Evolutionary conservation across 1,139 yeast genomes (phyloP), one percentile per base, ranked within the genome.

Genomic region (Magnusiomyces tetraspermus): DNA sequence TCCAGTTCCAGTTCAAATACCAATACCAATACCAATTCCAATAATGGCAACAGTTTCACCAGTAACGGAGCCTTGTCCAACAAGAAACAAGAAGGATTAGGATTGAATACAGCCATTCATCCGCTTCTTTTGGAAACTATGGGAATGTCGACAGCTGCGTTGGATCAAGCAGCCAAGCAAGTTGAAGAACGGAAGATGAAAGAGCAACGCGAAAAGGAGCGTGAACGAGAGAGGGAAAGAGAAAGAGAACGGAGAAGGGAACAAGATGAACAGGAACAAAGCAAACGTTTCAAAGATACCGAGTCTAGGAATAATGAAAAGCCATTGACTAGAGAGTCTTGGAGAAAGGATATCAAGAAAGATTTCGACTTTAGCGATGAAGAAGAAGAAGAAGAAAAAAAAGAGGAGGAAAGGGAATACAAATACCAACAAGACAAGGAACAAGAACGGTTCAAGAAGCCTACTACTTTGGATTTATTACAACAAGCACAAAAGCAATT

Each of bases 21-120:
- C 40, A 13, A 22, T 19, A 28, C 26, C 45, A 22, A 13, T 33
- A 26, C 15, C 49, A 17, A 31, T 15, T n/a, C 46, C 38, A 26
- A 36, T 17, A 38, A 13, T 26, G 11, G 13, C 24, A 15, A 2
- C 47, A 24, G 19, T 23, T 13, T 8, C 15, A 24, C 2, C 23
- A 13, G 17, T 17, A 43, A 21, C 26, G 23, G 17, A 26, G 22
- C 31, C 17, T 17, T 30, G 19, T n/a, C 10, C 6, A 11, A 22
- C 24, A 15, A 36, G 17, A 17, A 10, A 15, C 5, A 17, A 5
- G 33, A 28, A n/a, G 70, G 68, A 51, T 67, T 71, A 24, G 82
- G 82, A 1, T 64, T 79, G n/a, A 73, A 74, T 53, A 76, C 78
- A 5, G 80, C 77, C 48, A 64, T 82, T 1, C 89, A 83, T 62